Percentiles rank a stretch among this genome's conserved stretches.
phyloP scores from a whole-genome alignment of 2,329 filamentous ascomycete species.

The Waltergamsia citrina region DNA sequence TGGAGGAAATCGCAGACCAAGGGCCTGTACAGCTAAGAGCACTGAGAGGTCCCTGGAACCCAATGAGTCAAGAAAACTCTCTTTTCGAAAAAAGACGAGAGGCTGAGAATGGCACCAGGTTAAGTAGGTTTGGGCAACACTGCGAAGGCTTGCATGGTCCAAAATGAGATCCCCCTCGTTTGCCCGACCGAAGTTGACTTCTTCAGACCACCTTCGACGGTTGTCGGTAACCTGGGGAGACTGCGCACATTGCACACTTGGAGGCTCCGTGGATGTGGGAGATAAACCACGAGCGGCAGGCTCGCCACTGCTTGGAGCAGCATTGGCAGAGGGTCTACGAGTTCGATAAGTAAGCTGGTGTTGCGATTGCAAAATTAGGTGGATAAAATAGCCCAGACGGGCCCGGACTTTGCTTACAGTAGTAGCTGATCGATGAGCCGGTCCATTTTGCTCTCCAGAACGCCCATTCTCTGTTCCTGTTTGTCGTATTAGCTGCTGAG shows the following conservation, averaged over 20 bases:
- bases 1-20: slow-evolving; percentile 30
- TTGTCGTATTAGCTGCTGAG: slow-evolving; percentile 3
- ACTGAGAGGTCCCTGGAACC: slow-evolving; percentile 23
- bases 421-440: slow-evolving; percentile 9
- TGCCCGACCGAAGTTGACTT: not conserved
- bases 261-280: not conserved
- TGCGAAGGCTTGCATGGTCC: slow-evolving; percentile 5
- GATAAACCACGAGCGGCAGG: too few relatives aligned
- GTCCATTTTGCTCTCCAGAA: slow-evolving; percentile 15
- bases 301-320: too few relatives aligned
- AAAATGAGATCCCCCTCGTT: slow-evolving; percentile 3
- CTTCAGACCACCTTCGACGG: not conserved
- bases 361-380: not conserved
- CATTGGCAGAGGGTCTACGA: too few relatives aligned
- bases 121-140: slow-evolving; percentile 26
- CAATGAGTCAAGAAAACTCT: slow-evolving; percentile 28
- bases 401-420: too few relatives aligned
- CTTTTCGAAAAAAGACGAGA: slow-evolving; percentile 32
- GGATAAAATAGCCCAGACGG: too few relatives aligned
- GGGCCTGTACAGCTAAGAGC: slow-evolving; percentile 23
- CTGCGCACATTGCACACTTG: not conserved
- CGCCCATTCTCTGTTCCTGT: slow-evolving; percentile 22
- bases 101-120: slow-evolving; percentile 39
- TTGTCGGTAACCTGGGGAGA: too few relatives aligned
- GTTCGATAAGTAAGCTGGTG: not conserved